Base-by-base conservation (phyloP, 2,329 filamentous ascomycete genomes). In the Penicillium sp. region DNA sequence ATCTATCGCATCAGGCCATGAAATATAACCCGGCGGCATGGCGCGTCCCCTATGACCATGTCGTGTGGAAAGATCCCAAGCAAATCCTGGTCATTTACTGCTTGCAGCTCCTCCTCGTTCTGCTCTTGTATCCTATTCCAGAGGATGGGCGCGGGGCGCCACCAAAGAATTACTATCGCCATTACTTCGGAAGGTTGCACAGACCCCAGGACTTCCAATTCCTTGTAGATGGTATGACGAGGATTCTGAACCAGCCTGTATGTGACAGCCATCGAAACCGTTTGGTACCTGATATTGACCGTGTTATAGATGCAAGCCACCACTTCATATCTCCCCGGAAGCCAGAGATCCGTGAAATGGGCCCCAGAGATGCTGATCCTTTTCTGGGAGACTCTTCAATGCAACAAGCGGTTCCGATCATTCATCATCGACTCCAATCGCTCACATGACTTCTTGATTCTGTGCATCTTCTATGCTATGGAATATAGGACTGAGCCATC, bases 181-280 rank as follows among this genome's bases (percentile, higher is more conserved):
- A 97, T 76, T 97, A 96, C 68, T 86, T 97, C 33, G 92, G 95
- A 33, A 88, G 94, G 40, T 79, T 99, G 50, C 95, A 98, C 78
- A 88, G 95, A 51, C 91, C 94, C 0, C 93, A 97, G 76, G 95
- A 99, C 75, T 98, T 99, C 72, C 95, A 99, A 76, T 99, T 99
- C 75, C 88, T 98, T 26, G 91, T 96, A 12, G 93, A 97, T 74
- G 93, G 93, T 53, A 96, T 97, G 89, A 93, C 90, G 0, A 88
- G 93, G 70, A 91, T 98, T 53, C 82, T 99, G 55, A 95, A 96
- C 70, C 94, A 97, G 70, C 94, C 94, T 26, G 83, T 86, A 75
- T 65, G 74, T 58, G 33, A 40, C 68, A 38, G 30, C 42, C 35
- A 38, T 58, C 26, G 24, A 6, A 56, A 13, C 30, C 9, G 3